Conservation (phyloP, 2,329 filamentous ascomycete species). For the Onygena corvina region DNA sequence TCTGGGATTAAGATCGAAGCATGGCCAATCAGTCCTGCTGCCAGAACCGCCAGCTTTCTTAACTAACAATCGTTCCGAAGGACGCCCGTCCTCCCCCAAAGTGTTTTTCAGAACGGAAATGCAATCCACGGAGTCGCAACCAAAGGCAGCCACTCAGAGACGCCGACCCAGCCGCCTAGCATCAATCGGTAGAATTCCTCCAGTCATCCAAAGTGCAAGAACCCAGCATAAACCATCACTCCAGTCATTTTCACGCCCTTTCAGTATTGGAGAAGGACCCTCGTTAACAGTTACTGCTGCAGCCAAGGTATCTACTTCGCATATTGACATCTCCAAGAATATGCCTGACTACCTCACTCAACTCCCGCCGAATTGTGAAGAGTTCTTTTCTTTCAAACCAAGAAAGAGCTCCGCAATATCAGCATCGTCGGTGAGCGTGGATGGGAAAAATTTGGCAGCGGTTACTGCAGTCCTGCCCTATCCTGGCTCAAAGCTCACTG, state of each 20-base stretch:
- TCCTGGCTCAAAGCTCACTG: slow-evolving; percentile 50
- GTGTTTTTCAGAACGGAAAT: slow-evolving; percentile 26
- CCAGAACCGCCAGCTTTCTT: slow-evolving; percentile 33
- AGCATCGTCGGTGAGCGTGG: slow-evolving; percentile 47
- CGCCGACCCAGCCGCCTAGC: slow-evolving; percentile 53
- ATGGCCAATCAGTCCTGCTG: slow-evolving; percentile 30
- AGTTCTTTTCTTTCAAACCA: slow-evolving; percentile 64
- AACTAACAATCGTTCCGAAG: slow-evolving; percentile 21
- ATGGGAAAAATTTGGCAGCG: slow-evolving; percentile 42
- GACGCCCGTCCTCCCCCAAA: slow-evolving; percentile 26
- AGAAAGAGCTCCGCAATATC: slow-evolving; percentile 59
- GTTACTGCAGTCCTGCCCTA: slow-evolving; percentile 56
- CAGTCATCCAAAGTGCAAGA: slow-evolving; percentile 56
- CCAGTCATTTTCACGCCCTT: slow-evolving; percentile 77
- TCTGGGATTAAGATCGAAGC: slow-evolving; percentile 25
- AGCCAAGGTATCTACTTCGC: background rate
- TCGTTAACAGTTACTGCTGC: slow-evolving; percentile 24
- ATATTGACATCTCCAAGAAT: slow-evolving; percentile 12
- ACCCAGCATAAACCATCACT: slow-evolving; percentile 55
- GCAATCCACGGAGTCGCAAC: slow-evolving; percentile 10
- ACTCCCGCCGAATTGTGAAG: slow-evolving; percentile 25
- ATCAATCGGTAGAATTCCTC: slow-evolving; percentile 76
- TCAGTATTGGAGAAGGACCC: slow-evolving; percentile 42
- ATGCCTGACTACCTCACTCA: background rate
- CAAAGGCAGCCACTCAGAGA: slow-evolving; percentile 11